Evolutionary conservation across 2,329 filamentous ascomycete genomes (phyloP), one percentile per base, ranked within the genome.

Genomic region (Aspergillus sp.): DNA sequence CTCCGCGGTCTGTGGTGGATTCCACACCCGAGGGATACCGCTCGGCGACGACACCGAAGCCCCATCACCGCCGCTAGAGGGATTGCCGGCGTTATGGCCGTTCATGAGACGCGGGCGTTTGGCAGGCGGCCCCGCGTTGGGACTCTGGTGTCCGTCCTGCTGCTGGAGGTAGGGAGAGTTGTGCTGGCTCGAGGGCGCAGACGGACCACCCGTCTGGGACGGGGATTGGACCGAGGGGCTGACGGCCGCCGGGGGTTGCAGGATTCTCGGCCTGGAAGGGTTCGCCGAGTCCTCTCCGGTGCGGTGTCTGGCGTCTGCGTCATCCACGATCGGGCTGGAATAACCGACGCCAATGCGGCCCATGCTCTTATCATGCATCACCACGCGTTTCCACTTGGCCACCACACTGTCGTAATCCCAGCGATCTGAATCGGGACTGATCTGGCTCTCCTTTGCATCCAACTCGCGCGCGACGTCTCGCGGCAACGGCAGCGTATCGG

Each of bases 391-490:
- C 77, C 77, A 79, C 54, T 78, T 79, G 3, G 72, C 65, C 11
- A 79, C 68, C 4, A 79, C 62, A 32, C 62, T 73, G 44, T 79
- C 76, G 50, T 76, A 79, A 56, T 78, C 76, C 76, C 75, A 79
- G 40, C 73, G 66, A 0, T 66, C 52, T 7, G 71, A 70, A 30
- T 67, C 60, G 2, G 69, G 60, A 30, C 64, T 66, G 38, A 69
- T 66, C 17, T 67, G 60, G 54, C 71, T 71, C 16, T 70, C 66
- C 20, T 67, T 61, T 7, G 64, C 52, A 52, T 70, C 67, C 16
- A 75, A 54, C 52, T 75, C 72, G 35, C 70, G 62, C 7, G 70
- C 65, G 14, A 73, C 66, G 16, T 72, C 68, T 3, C 68, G 61
- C 8, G 73, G 62, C 40, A 78, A 52, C 22, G 74, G 68, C 3